phyloP scores from a whole-genome alignment of 164 flowering plant species.

The Dillenia suffruticosa region DNA sequence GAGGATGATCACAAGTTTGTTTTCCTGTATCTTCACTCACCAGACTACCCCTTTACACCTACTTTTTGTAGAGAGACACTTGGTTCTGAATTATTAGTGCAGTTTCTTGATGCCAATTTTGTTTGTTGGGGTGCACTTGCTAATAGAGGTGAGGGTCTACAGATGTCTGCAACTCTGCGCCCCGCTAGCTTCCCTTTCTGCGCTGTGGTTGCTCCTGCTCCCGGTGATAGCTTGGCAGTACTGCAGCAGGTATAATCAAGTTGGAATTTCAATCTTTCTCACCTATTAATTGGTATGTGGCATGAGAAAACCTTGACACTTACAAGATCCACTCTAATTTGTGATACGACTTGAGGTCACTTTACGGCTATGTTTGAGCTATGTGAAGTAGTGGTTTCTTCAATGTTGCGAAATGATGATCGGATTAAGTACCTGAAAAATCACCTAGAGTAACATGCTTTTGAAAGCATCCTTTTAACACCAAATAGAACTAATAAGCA shows the following conservation, averaged over 20 bases:
- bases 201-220: constrained; percentile 54
- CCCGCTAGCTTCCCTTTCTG: constrained; percentile 59
- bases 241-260: constrained; percentile 48
- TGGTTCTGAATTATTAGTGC: constrained; percentile 55
- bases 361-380: too few species aligned
- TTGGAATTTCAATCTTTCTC: too few species aligned
- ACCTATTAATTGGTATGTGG: too few species aligned
- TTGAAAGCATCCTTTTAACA: too few species aligned
- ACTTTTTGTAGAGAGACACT: constrained; percentile 58
- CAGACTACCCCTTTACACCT: constrained; percentile 55
- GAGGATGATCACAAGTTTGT: constrained; percentile 52
- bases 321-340: too few species aligned
- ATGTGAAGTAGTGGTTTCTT: too few species aligned
- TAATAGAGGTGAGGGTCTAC: constrained; percentile 52
- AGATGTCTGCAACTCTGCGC: constrained; percentile 35
- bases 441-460: too few species aligned
- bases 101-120: constrained; percentile 72
- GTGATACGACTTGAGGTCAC: not conserved
- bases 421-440: too few species aligned
- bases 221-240: constrained; percentile 43
- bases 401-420: too few species aligned
- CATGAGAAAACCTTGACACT: too few species aligned
- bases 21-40: constrained; percentile 71
- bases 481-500: too few species aligned
- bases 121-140: constrained; percentile 65